Evolutionary conservation across 73 alveolate species (phyloP).

Genomic region (Durusdinium trenchii): DNA sequence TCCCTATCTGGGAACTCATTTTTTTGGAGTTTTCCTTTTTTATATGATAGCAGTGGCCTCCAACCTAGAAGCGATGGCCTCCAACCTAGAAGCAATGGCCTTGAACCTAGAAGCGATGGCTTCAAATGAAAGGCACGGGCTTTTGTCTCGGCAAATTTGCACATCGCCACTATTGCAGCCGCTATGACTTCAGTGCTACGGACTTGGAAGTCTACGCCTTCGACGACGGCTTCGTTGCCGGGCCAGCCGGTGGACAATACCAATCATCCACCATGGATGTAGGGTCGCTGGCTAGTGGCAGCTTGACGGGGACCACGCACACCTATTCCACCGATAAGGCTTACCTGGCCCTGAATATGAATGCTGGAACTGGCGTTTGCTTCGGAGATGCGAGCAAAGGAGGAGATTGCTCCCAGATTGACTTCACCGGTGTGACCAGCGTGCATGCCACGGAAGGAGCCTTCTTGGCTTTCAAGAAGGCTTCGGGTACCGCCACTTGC

Average conservation of each 20-base stretch:
- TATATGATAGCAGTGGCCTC: too few species aligned
- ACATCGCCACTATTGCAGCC: background rate
- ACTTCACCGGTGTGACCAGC: too few species aligned
- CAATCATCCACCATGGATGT: too few species aligned
- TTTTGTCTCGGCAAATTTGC: background rate
- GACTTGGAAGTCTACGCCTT: background rate
- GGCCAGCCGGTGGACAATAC: too few species aligned
- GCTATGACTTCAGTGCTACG: background rate
- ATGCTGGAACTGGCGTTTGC: too few species aligned
- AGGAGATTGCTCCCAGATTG: too few species aligned
- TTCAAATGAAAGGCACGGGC: background rate
- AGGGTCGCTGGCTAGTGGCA: background rate
- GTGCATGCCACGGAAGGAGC: background rate
- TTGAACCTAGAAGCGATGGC: too few species aligned
- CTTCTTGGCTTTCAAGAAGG: background rate
- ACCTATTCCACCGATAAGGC: background rate
- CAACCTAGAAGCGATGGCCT: too few species aligned
- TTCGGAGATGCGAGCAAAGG: too few species aligned
- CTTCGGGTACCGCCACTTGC: background rate
- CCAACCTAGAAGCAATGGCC: too few species aligned
- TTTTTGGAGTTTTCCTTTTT: too few species aligned
- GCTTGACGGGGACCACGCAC: background rate
- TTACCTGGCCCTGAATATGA: background rate
- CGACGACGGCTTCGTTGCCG: background rate
- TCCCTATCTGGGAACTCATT: too few species aligned